phyloP scores from a whole-genome alignment of 768 basidiomycete genomes.

The Solioccasus polychromus region DNA sequence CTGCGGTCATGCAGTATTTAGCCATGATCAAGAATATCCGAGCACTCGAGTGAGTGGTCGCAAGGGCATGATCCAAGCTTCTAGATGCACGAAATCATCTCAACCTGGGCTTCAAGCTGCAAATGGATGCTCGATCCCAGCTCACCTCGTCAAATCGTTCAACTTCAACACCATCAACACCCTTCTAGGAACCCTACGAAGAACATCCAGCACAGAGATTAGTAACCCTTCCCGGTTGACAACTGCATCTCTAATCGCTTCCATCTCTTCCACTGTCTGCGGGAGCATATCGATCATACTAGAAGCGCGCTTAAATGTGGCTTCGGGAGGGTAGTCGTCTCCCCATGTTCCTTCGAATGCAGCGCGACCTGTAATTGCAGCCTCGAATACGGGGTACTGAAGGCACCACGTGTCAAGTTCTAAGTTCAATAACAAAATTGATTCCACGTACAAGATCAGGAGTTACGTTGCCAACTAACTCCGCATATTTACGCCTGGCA shows the following conservation, averaged over 20 bases:
- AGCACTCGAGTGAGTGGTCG: slow-evolving; percentile 83
- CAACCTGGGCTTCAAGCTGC: not conserved
- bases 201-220: slow-evolving; percentile 79
- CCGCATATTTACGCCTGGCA: slow-evolving; percentile 83
- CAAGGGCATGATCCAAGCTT: slow-evolving; percentile 78
- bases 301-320: slow-evolving; percentile 56
- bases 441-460: slow-evolving; percentile 66
- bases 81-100: slow-evolving; percentile 33
- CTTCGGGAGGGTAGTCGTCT: slow-evolving; percentile 32
- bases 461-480: slow-evolving; percentile 86
- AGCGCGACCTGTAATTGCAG: slow-evolving; percentile 85
- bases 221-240: slow-evolving; percentile 80
- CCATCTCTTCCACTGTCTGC: slow-evolving; percentile 75
- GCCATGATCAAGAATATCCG: slow-evolving; percentile 92
- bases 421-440: not conserved
- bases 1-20: slow-evolving; percentile 78
- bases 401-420: slow-evolving; percentile 5
- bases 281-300: slow-evolving; percentile 74
- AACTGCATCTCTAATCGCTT: slow-evolving; percentile 79
- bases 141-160: slow-evolving; percentile 80
- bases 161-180: slow-evolving; percentile 82
- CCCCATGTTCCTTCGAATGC: slow-evolving; percentile 64
- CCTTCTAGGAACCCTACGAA: slow-evolving; percentile 80
- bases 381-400: slow-evolving; percentile 92
- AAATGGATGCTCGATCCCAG: not conserved